phyloP scores from a whole-genome alignment of 1,284 basidiomycete genomes.

The Melampsora larici-populina region DNA sequence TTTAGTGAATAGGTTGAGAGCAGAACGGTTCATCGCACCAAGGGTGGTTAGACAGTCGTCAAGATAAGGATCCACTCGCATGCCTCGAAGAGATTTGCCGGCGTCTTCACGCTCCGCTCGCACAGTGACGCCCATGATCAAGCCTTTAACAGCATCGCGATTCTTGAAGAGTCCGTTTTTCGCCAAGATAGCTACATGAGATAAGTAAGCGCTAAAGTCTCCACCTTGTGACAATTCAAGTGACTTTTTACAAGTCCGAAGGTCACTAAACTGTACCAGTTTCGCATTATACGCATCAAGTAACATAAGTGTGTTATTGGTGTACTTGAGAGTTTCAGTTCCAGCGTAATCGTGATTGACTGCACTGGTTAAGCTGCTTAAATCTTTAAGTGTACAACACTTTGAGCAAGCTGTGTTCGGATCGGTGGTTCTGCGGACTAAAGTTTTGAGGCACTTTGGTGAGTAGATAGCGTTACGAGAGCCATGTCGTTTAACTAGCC shows the following conservation, averaged over 20 bases:
- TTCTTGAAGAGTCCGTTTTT: constrained; percentile 5
- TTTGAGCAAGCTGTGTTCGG: background rate
- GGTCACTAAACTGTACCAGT: background rate
- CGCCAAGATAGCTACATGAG: background rate
- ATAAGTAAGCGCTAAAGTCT: background rate
- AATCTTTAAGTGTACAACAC: background rate
- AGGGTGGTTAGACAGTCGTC: constrained; percentile 13
- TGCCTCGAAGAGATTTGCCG: constrained; percentile 1
- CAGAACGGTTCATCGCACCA: constrained; percentile 11
- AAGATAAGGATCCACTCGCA: constrained; percentile 4
- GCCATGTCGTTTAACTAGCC: constrained; percentile 17
- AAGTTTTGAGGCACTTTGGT: background rate
- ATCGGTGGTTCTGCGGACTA: background rate
- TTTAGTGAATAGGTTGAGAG: background rate
- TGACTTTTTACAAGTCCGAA: background rate
- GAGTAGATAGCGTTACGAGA: background rate
- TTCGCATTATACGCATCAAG: constrained; percentile 1
- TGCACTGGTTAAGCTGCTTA: background rate
- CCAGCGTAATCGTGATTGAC: constrained; percentile 3
- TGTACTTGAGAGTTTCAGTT: background rate
- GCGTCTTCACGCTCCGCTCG: constrained; percentile 1
- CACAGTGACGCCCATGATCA: background rate
- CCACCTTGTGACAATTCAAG: constrained; percentile 3
- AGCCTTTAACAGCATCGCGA: constrained; percentile 8
- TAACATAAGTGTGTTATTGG: background rate